These are phyloP conservation scores for Acmispon strigosus DNA, from an alignment of 306 rosid species.

Conservation along the genomic window DNA sequence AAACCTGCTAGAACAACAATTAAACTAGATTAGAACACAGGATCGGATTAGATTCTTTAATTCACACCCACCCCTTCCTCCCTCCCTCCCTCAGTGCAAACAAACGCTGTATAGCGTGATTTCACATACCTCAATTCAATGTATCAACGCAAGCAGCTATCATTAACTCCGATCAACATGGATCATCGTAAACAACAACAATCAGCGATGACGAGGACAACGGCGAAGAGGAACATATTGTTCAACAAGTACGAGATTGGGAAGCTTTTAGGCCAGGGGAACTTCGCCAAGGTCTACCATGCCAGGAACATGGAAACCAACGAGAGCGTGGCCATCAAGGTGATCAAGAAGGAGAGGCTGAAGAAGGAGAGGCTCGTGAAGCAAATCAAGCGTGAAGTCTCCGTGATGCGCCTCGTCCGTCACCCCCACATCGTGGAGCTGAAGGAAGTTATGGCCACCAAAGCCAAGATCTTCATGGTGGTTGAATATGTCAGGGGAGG, in stretches of 20 bases:
- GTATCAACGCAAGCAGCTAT: no score
- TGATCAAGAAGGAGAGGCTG: constrained; percentile 47
- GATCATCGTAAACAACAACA: not conserved
- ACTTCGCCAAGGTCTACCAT: constrained; percentile 66
- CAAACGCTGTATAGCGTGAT: no score
- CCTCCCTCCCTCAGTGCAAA: no score
- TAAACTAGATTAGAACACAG: no score
- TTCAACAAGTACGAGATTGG: constrained; percentile 77
- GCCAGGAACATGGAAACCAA: constrained; percentile 38
- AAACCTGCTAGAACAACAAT: not conserved
- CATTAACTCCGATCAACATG: constrained; percentile 5
- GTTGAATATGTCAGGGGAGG: constrained; percentile 74
- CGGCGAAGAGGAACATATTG: constrained; percentile 30
- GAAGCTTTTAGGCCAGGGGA: constrained; percentile 59
- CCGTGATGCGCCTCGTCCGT: constrained; percentile 59
- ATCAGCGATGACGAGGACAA: no score
- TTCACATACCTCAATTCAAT: no score
- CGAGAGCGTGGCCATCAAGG: constrained; percentile 73
- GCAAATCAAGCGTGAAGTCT: constrained; percentile 76
- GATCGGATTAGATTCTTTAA: no score
- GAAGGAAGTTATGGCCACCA: constrained; percentile 79
- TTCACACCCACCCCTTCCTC: no score
- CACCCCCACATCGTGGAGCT: constrained; percentile 72
- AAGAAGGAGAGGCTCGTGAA: constrained; percentile 50
- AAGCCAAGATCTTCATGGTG: constrained; percentile 53